phyloP scores from a whole-genome alignment of 768 basidiomycete genomes.

The Trametes elegans region DNA sequence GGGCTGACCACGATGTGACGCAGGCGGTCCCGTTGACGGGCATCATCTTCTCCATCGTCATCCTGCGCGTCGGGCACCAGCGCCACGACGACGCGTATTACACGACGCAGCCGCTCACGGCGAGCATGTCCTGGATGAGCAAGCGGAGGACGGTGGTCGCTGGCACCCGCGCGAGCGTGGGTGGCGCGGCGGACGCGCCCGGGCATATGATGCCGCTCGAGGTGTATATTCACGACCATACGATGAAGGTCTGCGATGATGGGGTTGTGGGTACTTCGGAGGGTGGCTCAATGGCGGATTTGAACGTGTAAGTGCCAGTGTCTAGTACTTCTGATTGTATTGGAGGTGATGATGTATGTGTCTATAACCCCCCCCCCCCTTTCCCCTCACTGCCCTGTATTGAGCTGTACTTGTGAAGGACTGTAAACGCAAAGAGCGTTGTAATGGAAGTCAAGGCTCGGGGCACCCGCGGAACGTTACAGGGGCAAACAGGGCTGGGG shows the following conservation, averaged over 20 bases:
- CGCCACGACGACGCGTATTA: not conserved
- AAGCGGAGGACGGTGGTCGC: not conserved
- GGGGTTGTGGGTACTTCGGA: not conserved
- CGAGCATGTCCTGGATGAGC: not conserved
- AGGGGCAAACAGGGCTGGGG: too few species aligned
- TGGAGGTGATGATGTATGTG: too few species aligned
- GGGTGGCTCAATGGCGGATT: not conserved
- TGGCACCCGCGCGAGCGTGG: not conserved
- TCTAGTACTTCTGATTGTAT: not conserved
- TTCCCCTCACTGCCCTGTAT: too few species aligned
- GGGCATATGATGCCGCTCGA: not conserved
- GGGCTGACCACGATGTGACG: not conserved
- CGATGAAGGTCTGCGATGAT: not conserved
- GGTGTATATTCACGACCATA: not conserved
- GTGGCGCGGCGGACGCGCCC: not conserved
- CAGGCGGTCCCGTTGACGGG: conserved; percentile 4
- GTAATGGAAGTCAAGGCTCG: too few species aligned
- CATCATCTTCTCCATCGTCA: conserved; percentile 9
- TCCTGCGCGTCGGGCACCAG: conserved; percentile 12
- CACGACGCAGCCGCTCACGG: not conserved
- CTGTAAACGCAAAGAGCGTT: too few species aligned
- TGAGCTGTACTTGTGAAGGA: too few species aligned
- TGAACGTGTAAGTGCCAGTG: not conserved
- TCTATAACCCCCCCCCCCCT: too few species aligned
- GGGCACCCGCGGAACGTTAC: too few species aligned